phyloP scores from a whole-genome alignment of 164 flowering plant species.

The Umbilicus rupestris region DNA sequence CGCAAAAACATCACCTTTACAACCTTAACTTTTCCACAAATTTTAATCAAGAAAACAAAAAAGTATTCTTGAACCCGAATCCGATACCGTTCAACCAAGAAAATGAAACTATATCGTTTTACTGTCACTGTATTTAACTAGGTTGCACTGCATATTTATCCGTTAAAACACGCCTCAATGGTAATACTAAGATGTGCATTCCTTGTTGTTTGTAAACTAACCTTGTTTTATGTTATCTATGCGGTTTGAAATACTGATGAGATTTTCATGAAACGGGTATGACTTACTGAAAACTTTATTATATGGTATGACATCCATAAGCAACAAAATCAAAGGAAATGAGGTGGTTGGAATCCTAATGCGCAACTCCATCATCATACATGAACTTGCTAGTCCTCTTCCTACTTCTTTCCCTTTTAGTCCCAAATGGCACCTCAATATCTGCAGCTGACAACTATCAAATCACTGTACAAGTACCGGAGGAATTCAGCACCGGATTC shows the following conservation, averaged over 20 bases:
- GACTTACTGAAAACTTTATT: too few relatives aligned
- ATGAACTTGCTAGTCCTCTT: slow-evolving; percentile 1
- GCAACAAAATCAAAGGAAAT: background rate
- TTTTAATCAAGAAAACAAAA: too few relatives aligned
- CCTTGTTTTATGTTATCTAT: background rate
- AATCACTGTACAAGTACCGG: slow-evolving; percentile 41
- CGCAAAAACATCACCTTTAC: slow-evolving; percentile 2
- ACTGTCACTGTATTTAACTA: too few relatives aligned
- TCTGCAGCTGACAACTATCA: slow-evolving; percentile 12
- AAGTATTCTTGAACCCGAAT: too few relatives aligned
- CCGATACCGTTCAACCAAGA: too few relatives aligned
- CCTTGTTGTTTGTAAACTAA: background rate
- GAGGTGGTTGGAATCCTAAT: background rate
- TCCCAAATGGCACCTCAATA: background rate
- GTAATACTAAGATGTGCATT: too few relatives aligned
- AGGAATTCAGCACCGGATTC: slow-evolving; percentile 31
- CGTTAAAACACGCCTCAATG: too few relatives aligned
- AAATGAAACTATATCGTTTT: too few relatives aligned
- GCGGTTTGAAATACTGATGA: too few relatives aligned
- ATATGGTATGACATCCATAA: slow-evolving; percentile 3
- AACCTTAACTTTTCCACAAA: background rate
- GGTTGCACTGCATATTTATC: too few relatives aligned
- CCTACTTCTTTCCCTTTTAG: background rate
- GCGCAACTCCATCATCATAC: background rate
- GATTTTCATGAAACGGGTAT: too few relatives aligned